These are phyloP conservation scores for Steccherinum ochraceum DNA, from an alignment of 768 basidiomycete genomes.

Conservation along the genomic window DNA sequence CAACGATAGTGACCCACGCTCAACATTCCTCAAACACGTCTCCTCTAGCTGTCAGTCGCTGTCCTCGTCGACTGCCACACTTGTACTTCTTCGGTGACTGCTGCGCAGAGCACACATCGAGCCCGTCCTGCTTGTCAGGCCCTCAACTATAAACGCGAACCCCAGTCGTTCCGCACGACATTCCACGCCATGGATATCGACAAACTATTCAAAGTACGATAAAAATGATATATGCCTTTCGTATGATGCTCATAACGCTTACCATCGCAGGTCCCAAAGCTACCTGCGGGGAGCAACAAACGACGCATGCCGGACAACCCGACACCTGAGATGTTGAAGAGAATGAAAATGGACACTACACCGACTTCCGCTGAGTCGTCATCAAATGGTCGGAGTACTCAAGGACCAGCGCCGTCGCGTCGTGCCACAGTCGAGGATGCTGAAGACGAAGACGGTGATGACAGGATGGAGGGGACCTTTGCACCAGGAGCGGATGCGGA, in stretches of 20 bases:
- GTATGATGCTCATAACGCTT: background rate
- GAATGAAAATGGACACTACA: constrained; percentile 51
- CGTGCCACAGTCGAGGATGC: constrained; percentile 58
- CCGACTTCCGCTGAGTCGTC: constrained; percentile 1
- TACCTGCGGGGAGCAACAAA: constrained; percentile 59
- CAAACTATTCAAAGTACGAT: constrained; percentile 45
- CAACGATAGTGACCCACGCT: no score
- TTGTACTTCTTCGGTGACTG: no score
- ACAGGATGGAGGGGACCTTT: constrained; percentile 38
- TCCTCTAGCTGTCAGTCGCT: no score
- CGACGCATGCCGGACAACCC: constrained; percentile 73
- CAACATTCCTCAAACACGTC: no score
- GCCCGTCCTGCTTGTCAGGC: no score
- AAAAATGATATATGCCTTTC: background rate
- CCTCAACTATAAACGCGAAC: no score
- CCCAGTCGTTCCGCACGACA: no score
- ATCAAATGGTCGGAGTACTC: background rate
- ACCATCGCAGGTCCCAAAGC: constrained; percentile 51
- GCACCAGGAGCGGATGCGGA: constrained; percentile 87
- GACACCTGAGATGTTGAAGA: constrained; percentile 77
- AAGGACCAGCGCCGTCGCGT: constrained; percentile 29
- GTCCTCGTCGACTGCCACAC: no score
- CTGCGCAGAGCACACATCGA: no score
- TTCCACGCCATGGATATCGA: constrained; percentile 37
- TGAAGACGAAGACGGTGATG: constrained; percentile 43